Base-by-base conservation (phyloP, 352 stramenopile species). In the Phytopythium mirpurense region DNA sequence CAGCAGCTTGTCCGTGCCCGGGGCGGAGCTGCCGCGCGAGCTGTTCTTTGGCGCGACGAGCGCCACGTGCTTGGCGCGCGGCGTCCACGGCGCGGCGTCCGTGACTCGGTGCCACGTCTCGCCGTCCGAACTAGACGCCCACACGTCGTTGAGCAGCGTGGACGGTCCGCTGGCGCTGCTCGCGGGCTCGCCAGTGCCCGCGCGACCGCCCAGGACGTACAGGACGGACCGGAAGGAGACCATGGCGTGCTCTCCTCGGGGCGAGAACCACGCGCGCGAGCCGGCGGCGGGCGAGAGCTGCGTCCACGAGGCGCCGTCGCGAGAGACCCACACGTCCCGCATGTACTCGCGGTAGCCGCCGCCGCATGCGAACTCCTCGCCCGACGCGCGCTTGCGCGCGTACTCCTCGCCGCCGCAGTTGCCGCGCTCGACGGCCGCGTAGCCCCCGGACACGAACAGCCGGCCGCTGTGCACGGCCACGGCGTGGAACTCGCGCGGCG, bases 241-340 rank as follows among this genome's bases (percentile, higher is more conserved):
- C 76, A 91, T 85, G 4, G 76, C 72, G 58, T 89, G 78, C 57
- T 89, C 78, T 23, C 78, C 81, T 15, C 81, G 70, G n/a, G 70
- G 63, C 5, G 62, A 44, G 48, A 85, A 92, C 0, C 55, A 54
- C 11, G 70, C n/a, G n/a, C n/a, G n/a, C n/a, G n/a, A 66, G 19
- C 72, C 54, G 18, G 74, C 56, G 15, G 12, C 23, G 1, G 23
- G 16, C 24, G 49, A 74, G 23, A 89, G 57, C 45, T 76, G 63
- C 21, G 49, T 68, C 81, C 81, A 92, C 16, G 60, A 62, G 32
- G 79, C 67, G 16, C 81, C 81, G 27, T 92, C 74, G 5, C 31
- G 67, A 2, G 78, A 90, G 11, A 53, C 81, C 81, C 81, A 92
- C 0, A 92, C 65, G 41, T 92, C 81, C 36, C 84, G 74, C 65